Percentiles rank a stretch among this genome's conserved stretches.
phyloP scores from a whole-genome alignment of 73 alveolate genomes.

The Tetrahymena thermophila region DNA sequence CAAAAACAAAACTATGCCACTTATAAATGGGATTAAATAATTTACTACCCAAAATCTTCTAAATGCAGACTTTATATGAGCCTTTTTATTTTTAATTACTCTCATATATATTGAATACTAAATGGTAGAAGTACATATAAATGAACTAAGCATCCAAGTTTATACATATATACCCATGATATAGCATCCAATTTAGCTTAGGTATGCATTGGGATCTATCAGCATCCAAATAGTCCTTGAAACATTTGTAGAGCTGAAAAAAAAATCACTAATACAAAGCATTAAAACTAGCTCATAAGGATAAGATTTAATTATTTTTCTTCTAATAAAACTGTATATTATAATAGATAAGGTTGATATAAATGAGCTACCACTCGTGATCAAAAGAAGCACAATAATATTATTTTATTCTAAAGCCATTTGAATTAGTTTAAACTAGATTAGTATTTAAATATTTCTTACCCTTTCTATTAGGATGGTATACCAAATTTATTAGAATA shows the following conservation, averaged over 20 bases:
- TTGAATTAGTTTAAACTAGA: neutral
- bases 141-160: neutral
- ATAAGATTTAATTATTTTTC: neutral
- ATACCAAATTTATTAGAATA: neutral
- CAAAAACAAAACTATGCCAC: neutral
- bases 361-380: neutral
- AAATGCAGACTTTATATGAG: neutral
- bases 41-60: neutral
- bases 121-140: neutral
- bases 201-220: neutral
- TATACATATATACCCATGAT: neutral
- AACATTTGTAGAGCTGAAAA: neutral
- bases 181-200: neutral
- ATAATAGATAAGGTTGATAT: neutral
- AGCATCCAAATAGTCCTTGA: neutral
- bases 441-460: neutral
- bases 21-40: neutral
- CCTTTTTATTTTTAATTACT: neutral
- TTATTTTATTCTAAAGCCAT: neutral
- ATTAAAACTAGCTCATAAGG: neutral
- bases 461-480: too few species aligned
- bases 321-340: neutral
- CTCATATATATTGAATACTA: neutral
- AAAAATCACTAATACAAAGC: neutral
- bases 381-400: neutral